Evolutionary conservation across 2,329 filamentous ascomycete genomes (phyloP).

Genomic region (Dothiorella sarmentorum): DNA sequence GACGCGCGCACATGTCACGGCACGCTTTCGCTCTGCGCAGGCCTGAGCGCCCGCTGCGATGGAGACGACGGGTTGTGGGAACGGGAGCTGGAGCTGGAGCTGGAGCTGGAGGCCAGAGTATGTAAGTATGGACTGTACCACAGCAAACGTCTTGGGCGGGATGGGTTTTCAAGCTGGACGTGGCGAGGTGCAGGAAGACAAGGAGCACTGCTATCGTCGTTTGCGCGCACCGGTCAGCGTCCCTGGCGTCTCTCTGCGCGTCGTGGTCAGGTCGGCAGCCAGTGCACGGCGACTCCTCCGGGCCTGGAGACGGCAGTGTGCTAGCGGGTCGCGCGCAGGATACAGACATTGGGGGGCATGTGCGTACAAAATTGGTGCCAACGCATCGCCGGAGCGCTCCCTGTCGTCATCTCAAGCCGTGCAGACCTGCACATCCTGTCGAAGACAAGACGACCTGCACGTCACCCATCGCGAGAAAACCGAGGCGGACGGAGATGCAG

Average conservation of each 20-base stretch:
- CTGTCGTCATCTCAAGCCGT: slow-evolving; percentile 14
- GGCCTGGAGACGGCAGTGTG: slow-evolving; percentile 13
- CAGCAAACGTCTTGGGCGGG: slow-evolving; percentile 4
- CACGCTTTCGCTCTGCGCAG: neutral
- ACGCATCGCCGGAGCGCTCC: slow-evolving; percentile 14
- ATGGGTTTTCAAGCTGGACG: neutral
- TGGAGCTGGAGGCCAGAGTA: neutral
- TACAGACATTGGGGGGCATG: slow-evolving; percentile 10
- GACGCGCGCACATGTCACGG: slow-evolving; percentile 12
- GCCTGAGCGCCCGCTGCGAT: neutral
- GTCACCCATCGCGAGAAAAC: neutral
- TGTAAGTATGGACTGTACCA: neutral
- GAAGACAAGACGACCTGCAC: neutral
- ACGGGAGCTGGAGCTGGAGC: neutral
- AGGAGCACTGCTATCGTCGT: slow-evolving; percentile 7
- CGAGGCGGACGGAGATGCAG: neutral
- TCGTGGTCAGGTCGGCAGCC: slow-evolving; percentile 12
- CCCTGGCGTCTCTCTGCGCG: slow-evolving; percentile 12
- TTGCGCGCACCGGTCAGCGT: slow-evolving; percentile 11
- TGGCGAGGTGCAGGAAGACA: slow-evolving; percentile 12
- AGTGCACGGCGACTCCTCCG: slow-evolving; percentile 15
- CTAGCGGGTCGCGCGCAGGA: slow-evolving; percentile 13
- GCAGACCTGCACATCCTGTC: slow-evolving; percentile 10
- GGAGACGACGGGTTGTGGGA: neutral
- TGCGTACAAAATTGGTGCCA: slow-evolving; percentile 16